phyloP scores from a whole-genome alignment of 768 basidiomycete genomes.

The Thelephora aurantiotincta region DNA sequence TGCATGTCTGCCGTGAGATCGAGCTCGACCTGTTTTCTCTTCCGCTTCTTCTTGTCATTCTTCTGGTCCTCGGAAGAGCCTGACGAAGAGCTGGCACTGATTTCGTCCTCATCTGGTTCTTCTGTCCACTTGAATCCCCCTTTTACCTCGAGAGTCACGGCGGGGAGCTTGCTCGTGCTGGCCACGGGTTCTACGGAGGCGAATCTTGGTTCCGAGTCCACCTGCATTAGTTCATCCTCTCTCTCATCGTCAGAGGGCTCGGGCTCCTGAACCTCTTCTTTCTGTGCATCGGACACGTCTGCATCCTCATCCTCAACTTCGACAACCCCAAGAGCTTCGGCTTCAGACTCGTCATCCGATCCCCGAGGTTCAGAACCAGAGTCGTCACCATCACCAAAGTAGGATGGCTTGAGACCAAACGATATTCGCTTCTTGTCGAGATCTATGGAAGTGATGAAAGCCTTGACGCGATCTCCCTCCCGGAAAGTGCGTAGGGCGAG shows the following conservation, averaged over 20 bases:
- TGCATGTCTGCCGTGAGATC: conserved; percentile 86
- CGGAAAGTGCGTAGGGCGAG: conserved; percentile 72
- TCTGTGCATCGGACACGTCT: conserved; percentile 16
- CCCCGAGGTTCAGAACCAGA: conserved; percentile 25
- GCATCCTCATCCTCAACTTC: conserved; percentile 8
- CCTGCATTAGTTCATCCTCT: conserved; percentile 2
- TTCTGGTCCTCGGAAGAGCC: conserved; percentile 34
- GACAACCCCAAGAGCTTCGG: conserved; percentile 18
- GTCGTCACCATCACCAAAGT: conserved; percentile 56
- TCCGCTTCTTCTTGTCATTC: conserved; percentile 46
- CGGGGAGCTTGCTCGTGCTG: background rate
- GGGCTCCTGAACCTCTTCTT: conserved; percentile 3
- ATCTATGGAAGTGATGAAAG: conserved; percentile 59
- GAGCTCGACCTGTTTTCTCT: conserved; percentile 57
- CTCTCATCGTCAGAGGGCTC: conserved; percentile 9
- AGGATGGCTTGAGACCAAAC: conserved; percentile 74
- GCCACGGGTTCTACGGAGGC: background rate
- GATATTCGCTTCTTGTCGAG: conserved; percentile 71
- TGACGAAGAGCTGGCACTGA: conserved; percentile 27
- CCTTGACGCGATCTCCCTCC: conserved; percentile 78
- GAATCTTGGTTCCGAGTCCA: background rate
- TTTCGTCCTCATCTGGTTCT: conserved; percentile 24
- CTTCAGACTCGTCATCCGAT: conserved; percentile 15
- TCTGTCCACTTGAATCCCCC: conserved; percentile 59
- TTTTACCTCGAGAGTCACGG: conserved; percentile 33